phyloP scores from a whole-genome alignment of 768 basidiomycete species.

The Mrakia frigida region DNA sequence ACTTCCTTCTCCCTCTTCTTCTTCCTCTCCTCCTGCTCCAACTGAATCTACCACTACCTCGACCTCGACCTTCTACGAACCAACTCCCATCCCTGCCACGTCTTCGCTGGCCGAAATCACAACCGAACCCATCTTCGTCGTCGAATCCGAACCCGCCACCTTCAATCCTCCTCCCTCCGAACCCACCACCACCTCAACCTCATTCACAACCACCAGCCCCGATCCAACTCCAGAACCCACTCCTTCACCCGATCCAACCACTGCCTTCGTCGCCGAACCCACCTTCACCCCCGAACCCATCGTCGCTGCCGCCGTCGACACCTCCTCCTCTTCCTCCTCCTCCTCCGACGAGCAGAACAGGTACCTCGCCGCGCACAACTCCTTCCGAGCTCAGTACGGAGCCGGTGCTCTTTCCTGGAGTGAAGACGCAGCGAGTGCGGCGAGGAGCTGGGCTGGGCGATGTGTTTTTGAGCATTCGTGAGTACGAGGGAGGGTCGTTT shows the following conservation, averaged over 20 bases:
- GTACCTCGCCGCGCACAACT: constrained; percentile 62
- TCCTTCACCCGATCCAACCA: not conserved
- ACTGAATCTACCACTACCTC: not conserved
- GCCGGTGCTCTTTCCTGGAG: constrained; percentile 63
- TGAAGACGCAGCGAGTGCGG: constrained; percentile 56
- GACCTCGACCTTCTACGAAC: not conserved
- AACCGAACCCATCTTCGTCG: not conserved
- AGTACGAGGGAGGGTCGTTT: not conserved
- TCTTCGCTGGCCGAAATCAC: not conserved
- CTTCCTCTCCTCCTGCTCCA: not conserved
- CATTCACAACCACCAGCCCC: not conserved
- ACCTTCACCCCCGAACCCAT: not conserved
- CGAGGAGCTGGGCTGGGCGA: constrained; percentile 36
- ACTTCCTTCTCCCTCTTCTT: not conserved
- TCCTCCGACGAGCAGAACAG: constrained; percentile 52
- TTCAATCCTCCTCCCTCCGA: not conserved
- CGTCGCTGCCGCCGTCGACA: not conserved
- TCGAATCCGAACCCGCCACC: not conserved
- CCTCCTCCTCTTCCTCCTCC: constrained; percentile 23
- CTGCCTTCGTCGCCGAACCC: not conserved
- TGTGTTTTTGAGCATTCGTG: not conserved
- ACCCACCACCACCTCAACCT: not conserved
- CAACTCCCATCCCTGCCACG: not conserved
- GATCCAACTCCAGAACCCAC: not conserved
- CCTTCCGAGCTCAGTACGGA: constrained; percentile 58